Conservation (phyloP, 768 basidiomycete species). For the Lenzites betulinus region DNA sequence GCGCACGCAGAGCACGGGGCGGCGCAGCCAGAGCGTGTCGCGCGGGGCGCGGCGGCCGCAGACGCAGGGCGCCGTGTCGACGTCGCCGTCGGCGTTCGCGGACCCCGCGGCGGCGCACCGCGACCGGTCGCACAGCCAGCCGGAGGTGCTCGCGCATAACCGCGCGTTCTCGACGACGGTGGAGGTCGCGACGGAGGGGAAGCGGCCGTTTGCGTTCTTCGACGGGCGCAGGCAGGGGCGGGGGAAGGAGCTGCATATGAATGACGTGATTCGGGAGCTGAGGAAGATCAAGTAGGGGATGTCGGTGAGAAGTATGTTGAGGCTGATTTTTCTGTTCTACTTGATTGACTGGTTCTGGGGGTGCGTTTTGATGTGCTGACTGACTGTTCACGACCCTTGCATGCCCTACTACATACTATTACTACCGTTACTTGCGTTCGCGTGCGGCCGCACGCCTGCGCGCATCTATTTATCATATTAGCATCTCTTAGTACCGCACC, state of each 20-base stretch:
- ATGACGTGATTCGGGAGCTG: conserved; percentile 46
- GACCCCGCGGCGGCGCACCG: neutral
- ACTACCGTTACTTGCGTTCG: neutral
- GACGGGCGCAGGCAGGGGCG: conserved; percentile 31
- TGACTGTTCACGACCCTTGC: too few species aligned
- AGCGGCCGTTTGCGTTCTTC: conserved; percentile 37
- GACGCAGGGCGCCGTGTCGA: neutral
- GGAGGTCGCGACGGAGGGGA: conserved; percentile 22
- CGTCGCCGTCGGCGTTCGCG: neutral
- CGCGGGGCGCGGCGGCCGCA: conserved; percentile 5
- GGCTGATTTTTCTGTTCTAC: neutral
- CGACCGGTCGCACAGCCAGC: conserved; percentile 14
- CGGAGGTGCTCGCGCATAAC: conserved; percentile 5
- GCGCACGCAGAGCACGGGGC: conserved; percentile 8
- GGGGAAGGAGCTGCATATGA: conserved; percentile 40
- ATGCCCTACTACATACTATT: too few species aligned
- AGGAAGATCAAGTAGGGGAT: conserved; percentile 40
- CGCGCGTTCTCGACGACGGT: conserved; percentile 22
- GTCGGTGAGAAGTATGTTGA: neutral
- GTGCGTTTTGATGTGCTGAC: too few species aligned
- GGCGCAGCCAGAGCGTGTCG: conserved; percentile 2
- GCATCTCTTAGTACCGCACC: neutral
- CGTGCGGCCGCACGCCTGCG: too few species aligned
- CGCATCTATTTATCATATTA: neutral
- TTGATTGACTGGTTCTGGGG: neutral